Evolutionary conservation across 192 early-diverging fungal genomes (phyloP).

Genomic region (Gonapodya prolifera): DNA sequence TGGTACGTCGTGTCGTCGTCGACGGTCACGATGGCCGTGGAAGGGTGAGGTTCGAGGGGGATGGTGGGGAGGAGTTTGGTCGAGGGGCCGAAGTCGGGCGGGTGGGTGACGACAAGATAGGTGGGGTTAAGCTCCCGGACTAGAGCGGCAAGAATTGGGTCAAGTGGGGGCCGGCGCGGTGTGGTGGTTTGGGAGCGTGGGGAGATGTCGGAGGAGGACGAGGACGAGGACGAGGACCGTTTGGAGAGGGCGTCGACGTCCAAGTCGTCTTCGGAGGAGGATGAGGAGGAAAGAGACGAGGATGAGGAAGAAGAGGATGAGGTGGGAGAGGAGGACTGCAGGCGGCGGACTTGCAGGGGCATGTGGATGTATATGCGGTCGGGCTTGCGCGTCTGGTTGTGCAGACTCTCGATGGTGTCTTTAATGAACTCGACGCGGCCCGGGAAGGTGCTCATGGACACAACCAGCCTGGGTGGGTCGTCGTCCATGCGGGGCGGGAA

Average conservation of each 20-base stretch:
- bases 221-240: not conserved
- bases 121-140: not conserved
- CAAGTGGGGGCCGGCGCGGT: not conserved
- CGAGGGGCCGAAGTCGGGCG: constrained; percentile 8
- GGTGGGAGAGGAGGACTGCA: not conserved
- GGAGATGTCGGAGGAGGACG: too few relatives aligned
- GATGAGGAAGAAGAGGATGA: not conserved
- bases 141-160: not conserved
- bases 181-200: too few relatives aligned
- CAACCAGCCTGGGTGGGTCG: not conserved
- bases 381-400: not conserved
- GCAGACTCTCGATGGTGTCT: not conserved
- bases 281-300: too few relatives aligned
- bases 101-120: not conserved
- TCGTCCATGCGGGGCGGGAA: not conserved
- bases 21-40: constrained; percentile 3
- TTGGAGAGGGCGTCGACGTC: not conserved
- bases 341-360: not conserved
- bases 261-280: too few relatives aligned
- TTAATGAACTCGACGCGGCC: not conserved
- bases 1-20: constrained; percentile 9
- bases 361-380: not conserved
- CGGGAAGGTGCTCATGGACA: not conserved
- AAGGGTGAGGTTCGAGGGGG: constrained; percentile 1
- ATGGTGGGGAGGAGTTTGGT: constrained; percentile 7